Conservation (phyloP, 2,329 filamentous ascomycete genomes). For the Fusarium goolgardi region DNA sequence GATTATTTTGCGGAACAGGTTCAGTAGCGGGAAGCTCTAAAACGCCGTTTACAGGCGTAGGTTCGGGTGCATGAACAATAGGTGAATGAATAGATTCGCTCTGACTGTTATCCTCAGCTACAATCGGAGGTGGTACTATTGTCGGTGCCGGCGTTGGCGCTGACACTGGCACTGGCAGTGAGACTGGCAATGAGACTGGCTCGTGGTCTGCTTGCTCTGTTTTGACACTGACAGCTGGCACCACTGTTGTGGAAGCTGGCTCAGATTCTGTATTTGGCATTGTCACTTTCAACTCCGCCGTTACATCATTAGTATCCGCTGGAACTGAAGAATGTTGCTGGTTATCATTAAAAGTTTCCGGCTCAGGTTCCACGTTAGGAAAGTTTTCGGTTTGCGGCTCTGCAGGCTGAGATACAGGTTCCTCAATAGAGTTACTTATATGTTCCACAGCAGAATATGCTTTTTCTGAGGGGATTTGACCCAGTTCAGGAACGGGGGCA, state of each 20-base stretch:
- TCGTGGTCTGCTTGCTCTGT: neutral
- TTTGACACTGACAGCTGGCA: neutral
- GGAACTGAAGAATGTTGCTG: conserved; percentile 18
- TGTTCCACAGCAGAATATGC: conserved; percentile 28
- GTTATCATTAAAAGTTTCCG: conserved; percentile 15
- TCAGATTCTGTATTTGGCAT: conserved; percentile 13
- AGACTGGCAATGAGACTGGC: neutral
- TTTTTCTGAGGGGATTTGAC: conserved; percentile 16
- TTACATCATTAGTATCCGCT: conserved; percentile 2
- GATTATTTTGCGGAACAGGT: conserved; percentile 14
- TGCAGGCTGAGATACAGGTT: conserved; percentile 31
- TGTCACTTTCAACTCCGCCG: neutral
- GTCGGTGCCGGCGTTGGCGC: neutral
- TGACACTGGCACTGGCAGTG: neutral
- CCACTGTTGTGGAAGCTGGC: conserved; percentile 7
- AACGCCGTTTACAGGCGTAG: conserved; percentile 26
- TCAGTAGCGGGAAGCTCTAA: conserved; percentile 8
- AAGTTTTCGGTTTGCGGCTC: conserved; percentile 34
- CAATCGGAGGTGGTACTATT: conserved; percentile 3
- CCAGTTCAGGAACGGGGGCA: conserved; percentile 12
- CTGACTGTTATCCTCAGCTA: conserved; percentile 12
- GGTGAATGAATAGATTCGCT: conserved; percentile 25
- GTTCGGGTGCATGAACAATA: conserved; percentile 14
- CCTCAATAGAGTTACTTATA: conserved; percentile 31
- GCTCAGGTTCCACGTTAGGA: conserved; percentile 39